A percentile compares a stretch with the other conserved stretches of the same genome.
phyloP scores from a whole-genome alignment of 371 early-diverging fungal genomes.

The Entomophthora muscae region DNA sequence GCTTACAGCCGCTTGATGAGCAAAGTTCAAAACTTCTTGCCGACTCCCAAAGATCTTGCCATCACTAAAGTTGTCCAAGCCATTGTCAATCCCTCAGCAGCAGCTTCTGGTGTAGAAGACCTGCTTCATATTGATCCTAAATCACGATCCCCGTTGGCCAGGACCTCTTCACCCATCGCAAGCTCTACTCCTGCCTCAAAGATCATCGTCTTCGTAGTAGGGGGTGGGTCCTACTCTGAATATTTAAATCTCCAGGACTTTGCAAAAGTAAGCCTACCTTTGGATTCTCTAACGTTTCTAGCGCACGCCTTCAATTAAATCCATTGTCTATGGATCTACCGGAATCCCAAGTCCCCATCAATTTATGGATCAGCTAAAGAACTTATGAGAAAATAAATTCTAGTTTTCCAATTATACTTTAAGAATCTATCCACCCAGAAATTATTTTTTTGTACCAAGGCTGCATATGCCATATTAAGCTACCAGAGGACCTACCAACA shows the following conservation, averaged over 20 bases:
- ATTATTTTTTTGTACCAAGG: too few species aligned
- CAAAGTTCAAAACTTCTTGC: constrained; percentile 88
- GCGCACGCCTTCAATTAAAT: constrained; percentile 45
- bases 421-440: too few species aligned
- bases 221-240: constrained; percentile 93
- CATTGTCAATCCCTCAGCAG: constrained; percentile 47
- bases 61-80: constrained; percentile 69
- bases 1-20: constrained; percentile 71
- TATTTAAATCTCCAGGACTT: constrained; percentile 85
- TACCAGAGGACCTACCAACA: too few species aligned
- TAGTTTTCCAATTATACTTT: too few species aligned
- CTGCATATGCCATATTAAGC: too few species aligned
- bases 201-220: constrained; percentile 90
- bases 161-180: constrained; percentile 14
- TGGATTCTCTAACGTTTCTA: constrained; percentile 11
- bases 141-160: constrained; percentile 17
- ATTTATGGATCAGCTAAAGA: constrained; percentile 63
- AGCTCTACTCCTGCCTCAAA: constrained; percentile 50
- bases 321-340: constrained; percentile 91
- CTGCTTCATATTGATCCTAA: constrained; percentile 83
- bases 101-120: constrained; percentile 34
- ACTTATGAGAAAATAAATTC: not conserved
- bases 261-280: constrained; percentile 28
- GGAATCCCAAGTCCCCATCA: constrained; percentile 73
- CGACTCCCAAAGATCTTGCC: constrained; percentile 69